Conservation (phyloP, 768 basidiomycete species). For the Mycena haematopus region DNA sequence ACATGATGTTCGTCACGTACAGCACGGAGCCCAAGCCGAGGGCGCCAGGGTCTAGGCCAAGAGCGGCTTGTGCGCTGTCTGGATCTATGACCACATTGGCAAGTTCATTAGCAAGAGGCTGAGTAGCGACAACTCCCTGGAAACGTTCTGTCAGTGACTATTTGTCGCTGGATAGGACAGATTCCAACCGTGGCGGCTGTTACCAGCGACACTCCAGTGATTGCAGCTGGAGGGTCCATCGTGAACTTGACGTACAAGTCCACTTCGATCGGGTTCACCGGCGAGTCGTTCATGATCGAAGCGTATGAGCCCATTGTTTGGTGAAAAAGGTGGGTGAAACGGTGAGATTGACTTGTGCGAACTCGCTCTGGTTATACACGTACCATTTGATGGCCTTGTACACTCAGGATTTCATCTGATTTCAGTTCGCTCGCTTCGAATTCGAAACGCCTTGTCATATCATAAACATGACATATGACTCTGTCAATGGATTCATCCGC, state of each 20-base stretch:
- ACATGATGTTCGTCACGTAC: background rate
- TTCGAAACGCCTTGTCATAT: no score
- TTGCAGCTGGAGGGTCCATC: background rate
- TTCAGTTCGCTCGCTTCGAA: no score
- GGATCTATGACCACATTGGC: background rate
- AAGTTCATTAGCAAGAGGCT: background rate
- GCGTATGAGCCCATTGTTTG: constrained; percentile 6
- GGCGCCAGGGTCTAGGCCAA: background rate
- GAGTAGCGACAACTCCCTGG: background rate
- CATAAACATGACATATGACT: no score
- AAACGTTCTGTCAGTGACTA: background rate
- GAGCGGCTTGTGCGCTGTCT: background rate
- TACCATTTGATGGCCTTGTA: no score
- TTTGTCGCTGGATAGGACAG: background rate
- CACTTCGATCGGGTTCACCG: background rate
- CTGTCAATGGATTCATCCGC: no score
- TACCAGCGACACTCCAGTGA: background rate
- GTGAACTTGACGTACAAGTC: constrained; percentile 14
- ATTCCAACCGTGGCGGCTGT: constrained; percentile 1
- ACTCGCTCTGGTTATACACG: no score
- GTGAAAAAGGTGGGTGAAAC: no score
- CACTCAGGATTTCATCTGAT: no score
- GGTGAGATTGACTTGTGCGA: no score
- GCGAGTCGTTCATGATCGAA: constrained; percentile 8
- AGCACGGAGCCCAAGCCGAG: background rate